A percentile compares a stretch with the other conserved stretches of the same genome.
Conservation (phyloP, 495 filamentous ascomycete species). For the Neurospora sp. region DNA sequence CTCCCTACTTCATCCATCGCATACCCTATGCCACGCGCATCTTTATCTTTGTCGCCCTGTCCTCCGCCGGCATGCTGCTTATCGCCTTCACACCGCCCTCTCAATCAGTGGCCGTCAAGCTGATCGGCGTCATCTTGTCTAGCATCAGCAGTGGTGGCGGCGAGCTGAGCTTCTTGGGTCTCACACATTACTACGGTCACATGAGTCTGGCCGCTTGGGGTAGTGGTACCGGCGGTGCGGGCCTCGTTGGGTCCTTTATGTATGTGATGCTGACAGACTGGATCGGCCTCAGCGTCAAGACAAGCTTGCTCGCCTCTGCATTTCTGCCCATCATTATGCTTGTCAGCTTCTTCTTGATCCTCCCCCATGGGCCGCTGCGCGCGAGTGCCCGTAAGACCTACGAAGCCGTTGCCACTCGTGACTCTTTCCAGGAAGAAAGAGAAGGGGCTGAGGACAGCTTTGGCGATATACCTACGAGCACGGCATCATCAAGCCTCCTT, state of each 20-base stretch:
- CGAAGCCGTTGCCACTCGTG: slow-evolving; percentile 21
- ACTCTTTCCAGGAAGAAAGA: slow-evolving; percentile 23
- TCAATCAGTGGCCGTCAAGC: slow-evolving; percentile 56
- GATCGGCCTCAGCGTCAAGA: slow-evolving; percentile 56
- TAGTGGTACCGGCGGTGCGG: slow-evolving; percentile 84
- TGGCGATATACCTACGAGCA: slow-evolving; percentile 18
- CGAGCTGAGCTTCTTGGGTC: slow-evolving; percentile 76
- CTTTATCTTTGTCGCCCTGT: slow-evolving; percentile 58
- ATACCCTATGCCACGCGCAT: slow-evolving; percentile 72
- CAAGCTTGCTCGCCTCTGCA: slow-evolving; percentile 64
- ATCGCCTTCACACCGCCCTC: slow-evolving; percentile 66
- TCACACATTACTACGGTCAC: slow-evolving; percentile 91
- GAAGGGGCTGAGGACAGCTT: slow-evolving; percentile 22
- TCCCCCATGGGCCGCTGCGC: slow-evolving; percentile 54
- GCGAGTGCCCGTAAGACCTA: slow-evolving; percentile 28
- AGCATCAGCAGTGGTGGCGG: slow-evolving; percentile 76
- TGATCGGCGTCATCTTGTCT: slow-evolving; percentile 75
- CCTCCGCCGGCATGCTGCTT: slow-evolving; percentile 74
- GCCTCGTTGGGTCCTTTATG: slow-evolving; percentile 72
- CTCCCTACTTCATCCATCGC: slow-evolving; percentile 85
- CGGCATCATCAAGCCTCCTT: slow-evolving; percentile 28
- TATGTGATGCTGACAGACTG: slow-evolving; percentile 81
- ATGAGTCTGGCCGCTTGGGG: slow-evolving; percentile 88
- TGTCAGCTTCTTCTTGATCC: slow-evolving; percentile 67
- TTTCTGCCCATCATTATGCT: slow-evolving; percentile 76